phyloP scores from a whole-genome alignment of 148 eudicot genomes.

The Camellia granthamiana region DNA sequence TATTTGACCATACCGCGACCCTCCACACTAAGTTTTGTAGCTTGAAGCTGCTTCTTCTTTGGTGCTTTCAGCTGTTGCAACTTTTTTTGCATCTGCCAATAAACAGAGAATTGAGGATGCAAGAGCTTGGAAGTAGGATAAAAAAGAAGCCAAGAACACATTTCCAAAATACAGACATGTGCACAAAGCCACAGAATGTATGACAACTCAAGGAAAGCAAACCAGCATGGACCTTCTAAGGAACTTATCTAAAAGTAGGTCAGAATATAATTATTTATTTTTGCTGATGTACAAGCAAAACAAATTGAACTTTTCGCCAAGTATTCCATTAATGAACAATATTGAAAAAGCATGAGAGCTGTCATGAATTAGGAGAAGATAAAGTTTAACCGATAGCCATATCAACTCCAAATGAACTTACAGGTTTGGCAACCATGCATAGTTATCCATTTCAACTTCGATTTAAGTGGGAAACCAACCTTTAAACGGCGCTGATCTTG shows the following conservation, averaged over 20 bases:
- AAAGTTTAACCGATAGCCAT: background rate
- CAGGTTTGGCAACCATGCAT: background rate
- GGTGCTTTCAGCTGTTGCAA: slow-evolving; percentile 77
- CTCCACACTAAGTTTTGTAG: slow-evolving; percentile 88
- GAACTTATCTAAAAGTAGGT: background rate
- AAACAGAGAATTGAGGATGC: background rate
- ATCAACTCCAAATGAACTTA: background rate
- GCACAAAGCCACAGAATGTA: background rate
- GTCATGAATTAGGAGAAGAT: background rate
- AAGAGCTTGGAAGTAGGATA: background rate
- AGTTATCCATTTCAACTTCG: background rate
- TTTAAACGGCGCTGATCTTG: slow-evolving; percentile 80
- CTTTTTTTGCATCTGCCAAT: slow-evolving; percentile 83
- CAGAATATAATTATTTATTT: background rate
- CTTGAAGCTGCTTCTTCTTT: slow-evolving; percentile 93
- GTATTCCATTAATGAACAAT: background rate
- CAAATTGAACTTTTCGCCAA: background rate
- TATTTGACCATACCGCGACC: slow-evolving; percentile 98
- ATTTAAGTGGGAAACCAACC: slow-evolving; percentile 36
- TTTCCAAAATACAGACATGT: background rate
- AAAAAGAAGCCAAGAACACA: background rate
- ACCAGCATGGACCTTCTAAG: background rate
- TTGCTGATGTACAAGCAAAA: background rate
- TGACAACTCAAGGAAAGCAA: background rate
- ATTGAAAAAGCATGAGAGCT: background rate